A percentile compares a stretch with the other conserved stretches of the same genome.
Evolutionary conservation across 768 basidiomycete genomes (phyloP).

Genomic region (Tricholoma furcatifolium): DNA sequence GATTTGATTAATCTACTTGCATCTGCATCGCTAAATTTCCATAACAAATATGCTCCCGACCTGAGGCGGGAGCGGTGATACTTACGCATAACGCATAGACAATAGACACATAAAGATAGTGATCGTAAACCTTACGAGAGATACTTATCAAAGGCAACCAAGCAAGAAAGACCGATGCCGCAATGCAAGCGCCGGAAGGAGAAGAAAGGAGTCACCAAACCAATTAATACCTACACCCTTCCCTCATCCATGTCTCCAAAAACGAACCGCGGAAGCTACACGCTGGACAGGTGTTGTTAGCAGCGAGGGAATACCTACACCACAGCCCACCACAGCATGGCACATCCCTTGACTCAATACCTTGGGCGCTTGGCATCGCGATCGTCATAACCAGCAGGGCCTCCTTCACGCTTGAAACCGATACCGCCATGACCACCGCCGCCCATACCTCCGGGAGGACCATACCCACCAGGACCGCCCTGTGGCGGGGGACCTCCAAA

Average conservation of each 20-base stretch:
- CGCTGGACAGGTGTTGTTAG: constrained; percentile 6
- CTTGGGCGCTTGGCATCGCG: constrained; percentile 80
- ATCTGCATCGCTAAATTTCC: neutral
- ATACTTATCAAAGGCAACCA: neutral
- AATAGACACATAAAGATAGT: constrained; percentile 6
- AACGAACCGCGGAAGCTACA: neutral
- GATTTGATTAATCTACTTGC: too few relatives aligned
- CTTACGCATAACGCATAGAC: constrained; percentile 17
- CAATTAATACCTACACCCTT: constrained; percentile 9
- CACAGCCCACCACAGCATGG: neutral
- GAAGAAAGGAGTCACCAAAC: constrained; percentile 7
- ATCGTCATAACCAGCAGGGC: constrained; percentile 78
- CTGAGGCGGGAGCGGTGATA: constrained; percentile 20
- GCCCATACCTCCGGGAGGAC: constrained; percentile 15
- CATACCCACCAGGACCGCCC: constrained; percentile 34
- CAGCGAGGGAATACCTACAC: constrained; percentile 17
- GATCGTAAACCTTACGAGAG: constrained; percentile 12
- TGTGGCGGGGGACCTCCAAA: constrained; percentile 33
- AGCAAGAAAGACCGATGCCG: neutral
- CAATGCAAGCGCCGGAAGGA: neutral
- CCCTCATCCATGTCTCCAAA: neutral
- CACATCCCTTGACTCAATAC: constrained; percentile 48
- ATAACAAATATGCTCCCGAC: constrained; percentile 12
- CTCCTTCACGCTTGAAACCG: constrained; percentile 72
- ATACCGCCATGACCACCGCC: constrained; percentile 64